Percentiles rank a stretch among this genome's conserved stretches.
phyloP scores from a whole-genome alignment of 78 protist species.

The Dictyostelium brefeldianum region DNA sequence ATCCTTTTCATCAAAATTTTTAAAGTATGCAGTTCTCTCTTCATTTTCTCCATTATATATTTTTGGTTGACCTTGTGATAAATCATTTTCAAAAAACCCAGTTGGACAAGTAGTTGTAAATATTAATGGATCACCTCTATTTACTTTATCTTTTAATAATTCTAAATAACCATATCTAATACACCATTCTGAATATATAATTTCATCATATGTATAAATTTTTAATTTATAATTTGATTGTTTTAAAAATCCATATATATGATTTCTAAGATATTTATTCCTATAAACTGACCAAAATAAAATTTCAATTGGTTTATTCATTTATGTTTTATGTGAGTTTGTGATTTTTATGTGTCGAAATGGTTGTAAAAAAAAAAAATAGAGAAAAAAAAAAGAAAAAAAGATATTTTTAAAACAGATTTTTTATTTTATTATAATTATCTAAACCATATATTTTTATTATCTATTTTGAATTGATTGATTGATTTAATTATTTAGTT shows the following conservation, averaged over 20 bases:
- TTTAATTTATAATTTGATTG: not conserved
- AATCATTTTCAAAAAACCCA: too few relatives aligned
- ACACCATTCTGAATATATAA: not conserved
- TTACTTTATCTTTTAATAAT: conserved; percentile 5
- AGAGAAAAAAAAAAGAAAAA: too few relatives aligned
- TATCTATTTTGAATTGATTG: too few relatives aligned
- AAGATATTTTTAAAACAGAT: too few relatives aligned
- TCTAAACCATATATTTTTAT: too few relatives aligned
- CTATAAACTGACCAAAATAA: not conserved
- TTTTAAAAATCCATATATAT: not conserved
- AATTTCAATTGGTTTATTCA: not conserved
- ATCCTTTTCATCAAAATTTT: not conserved
- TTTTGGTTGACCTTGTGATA: too few relatives aligned
- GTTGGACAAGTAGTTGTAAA: not conserved
- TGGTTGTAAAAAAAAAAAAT: too few relatives aligned
- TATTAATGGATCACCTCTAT: not conserved
- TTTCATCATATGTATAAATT: not conserved
- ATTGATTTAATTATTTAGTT: too few relatives aligned
- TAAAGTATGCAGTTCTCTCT: not conserved
- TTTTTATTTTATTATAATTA: too few relatives aligned
- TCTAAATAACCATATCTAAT: not conserved
- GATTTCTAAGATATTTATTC: not conserved
- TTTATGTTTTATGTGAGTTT: too few relatives aligned
- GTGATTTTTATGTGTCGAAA: too few relatives aligned
- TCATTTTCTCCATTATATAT: not conserved